These are phyloP conservation scores for Penicillium sp. DNA, from an alignment of 2,329 filamentous ascomycete species.

Conservation along the genomic window DNA sequence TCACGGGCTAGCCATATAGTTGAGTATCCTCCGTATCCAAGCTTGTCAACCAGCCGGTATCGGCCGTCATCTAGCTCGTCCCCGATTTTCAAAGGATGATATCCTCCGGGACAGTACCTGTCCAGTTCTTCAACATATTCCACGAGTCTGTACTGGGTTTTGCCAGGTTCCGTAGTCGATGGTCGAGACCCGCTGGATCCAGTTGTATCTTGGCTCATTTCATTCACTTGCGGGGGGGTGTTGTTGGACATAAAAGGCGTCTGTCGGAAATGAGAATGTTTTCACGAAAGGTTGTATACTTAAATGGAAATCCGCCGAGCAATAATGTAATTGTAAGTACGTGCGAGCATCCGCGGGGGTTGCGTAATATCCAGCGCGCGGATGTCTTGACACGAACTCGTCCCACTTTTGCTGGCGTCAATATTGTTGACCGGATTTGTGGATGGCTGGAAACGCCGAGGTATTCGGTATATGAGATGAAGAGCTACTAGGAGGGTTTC, in stretches of 20 bases:
- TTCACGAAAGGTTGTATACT: too few relatives aligned
- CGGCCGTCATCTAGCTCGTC: constrained; percentile 11
- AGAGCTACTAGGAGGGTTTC: too few relatives aligned
- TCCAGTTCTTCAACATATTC: constrained; percentile 13
- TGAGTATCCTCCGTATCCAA: constrained; percentile 26
- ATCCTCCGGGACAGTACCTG: constrained; percentile 12
- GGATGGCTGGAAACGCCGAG: too few relatives aligned
- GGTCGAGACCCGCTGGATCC: not conserved
- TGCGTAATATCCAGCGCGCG: too few relatives aligned
- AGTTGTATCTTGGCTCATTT: not conserved
- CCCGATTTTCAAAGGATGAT: constrained; percentile 13
- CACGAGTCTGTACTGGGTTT: constrained; percentile 4
- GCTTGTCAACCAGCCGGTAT: constrained; percentile 17
- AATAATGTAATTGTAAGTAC: too few relatives aligned
- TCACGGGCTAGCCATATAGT: constrained; percentile 40
- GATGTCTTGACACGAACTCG: too few relatives aligned
- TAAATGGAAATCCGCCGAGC: too few relatives aligned
- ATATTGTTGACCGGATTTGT: too few relatives aligned
- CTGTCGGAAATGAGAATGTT: too few relatives aligned
- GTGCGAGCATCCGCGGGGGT: too few relatives aligned
- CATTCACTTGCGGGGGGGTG: not conserved
- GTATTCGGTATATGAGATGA: too few relatives aligned
- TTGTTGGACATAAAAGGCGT: not conserved
- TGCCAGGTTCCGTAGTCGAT: not conserved
- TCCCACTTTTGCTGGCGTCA: too few relatives aligned